phyloP scores from a whole-genome alignment of 192 early-diverging fungal genomes.

The Coemansia sp. region DNA sequence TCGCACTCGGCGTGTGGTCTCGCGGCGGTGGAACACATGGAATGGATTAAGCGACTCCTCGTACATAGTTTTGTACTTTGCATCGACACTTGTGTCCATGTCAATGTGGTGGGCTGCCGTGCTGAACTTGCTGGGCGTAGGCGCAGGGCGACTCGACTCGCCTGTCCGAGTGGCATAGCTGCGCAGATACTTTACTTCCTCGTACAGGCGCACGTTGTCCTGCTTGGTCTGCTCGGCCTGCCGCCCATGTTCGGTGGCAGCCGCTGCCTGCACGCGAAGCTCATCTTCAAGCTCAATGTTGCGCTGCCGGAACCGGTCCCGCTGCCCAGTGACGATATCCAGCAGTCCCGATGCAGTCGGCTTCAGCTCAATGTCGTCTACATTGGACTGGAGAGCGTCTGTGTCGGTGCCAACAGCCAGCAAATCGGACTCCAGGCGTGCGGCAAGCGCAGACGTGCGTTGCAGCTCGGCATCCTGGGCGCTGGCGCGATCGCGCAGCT shows the following conservation, averaged over 20 bases:
- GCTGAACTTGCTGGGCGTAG: conserved; percentile 42
- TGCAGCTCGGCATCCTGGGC: conserved; percentile 57
- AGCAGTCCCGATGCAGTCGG: conserved; percentile 47
- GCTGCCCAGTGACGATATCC: conserved; percentile 83
- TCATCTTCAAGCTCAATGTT: conserved; percentile 83
- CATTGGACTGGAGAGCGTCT: not conserved
- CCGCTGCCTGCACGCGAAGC: conserved; percentile 49
- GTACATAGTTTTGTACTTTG: conserved; percentile 77
- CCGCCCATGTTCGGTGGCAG: conserved; percentile 60
- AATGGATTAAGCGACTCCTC: conserved; percentile 92
- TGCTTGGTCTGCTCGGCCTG: conserved; percentile 68
- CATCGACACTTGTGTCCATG: conserved; percentile 49
- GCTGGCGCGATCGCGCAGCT: conserved; percentile 29
- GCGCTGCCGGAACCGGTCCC: conserved; percentile 85
- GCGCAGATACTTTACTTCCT: conserved; percentile 85
- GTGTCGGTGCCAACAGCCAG: conserved; percentile 11
- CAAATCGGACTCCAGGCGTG: conserved; percentile 39
- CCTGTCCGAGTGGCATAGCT: conserved; percentile 56
- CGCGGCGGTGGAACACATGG: conserved; percentile 74
- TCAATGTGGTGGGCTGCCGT: conserved; percentile 11
- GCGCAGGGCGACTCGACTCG: conserved; percentile 16
- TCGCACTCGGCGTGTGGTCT: conserved; percentile 67
- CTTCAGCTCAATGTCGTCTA: conserved; percentile 13
- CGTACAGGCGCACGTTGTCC: conserved; percentile 90
- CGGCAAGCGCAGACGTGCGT: conserved; percentile 58